A percentile compares a stretch with the other conserved stretches of the same genome.
These are phyloP conservation scores for Alternaria sp. DNA, from an alignment of 2,329 filamentous ascomycete genomes.

Conservation along the genomic window DNA sequence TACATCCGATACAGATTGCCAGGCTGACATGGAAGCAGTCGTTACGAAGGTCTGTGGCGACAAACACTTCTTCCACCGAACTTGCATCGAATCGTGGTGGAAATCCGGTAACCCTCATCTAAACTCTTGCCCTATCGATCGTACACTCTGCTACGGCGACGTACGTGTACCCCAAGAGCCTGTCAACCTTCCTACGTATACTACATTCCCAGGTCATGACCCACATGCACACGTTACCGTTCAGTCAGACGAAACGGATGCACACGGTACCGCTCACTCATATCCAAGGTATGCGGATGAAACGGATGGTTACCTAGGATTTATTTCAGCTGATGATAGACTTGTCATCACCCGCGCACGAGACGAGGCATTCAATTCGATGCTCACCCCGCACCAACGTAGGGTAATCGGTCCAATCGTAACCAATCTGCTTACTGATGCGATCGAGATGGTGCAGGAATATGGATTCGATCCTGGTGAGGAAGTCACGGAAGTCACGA, in stretches of 20 bases:
- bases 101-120: slow-evolving; percentile 22
- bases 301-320: background rate
- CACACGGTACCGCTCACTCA: background rate
- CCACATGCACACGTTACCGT: background rate
- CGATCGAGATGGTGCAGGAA: background rate
- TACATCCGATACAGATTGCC: background rate
- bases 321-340: background rate
- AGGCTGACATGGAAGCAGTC: background rate
- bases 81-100: slow-evolving; percentile 1
- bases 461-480: too few species aligned
- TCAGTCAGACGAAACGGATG: too few species aligned
- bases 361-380: background rate
- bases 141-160: background rate
- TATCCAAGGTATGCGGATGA: too few species aligned
- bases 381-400: background rate
- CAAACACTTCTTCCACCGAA: slow-evolving; percentile 3
- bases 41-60: background rate
- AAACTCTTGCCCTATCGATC: slow-evolving; percentile 1
- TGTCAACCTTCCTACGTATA: background rate
- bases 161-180: background rate
- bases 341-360: background rate
- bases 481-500: too few species aligned
- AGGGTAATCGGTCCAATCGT: background rate
- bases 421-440: background rate
- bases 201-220: background rate